Conservation (phyloP, 2,329 filamentous ascomycete genomes). For the Penicillium paneum region DNA sequence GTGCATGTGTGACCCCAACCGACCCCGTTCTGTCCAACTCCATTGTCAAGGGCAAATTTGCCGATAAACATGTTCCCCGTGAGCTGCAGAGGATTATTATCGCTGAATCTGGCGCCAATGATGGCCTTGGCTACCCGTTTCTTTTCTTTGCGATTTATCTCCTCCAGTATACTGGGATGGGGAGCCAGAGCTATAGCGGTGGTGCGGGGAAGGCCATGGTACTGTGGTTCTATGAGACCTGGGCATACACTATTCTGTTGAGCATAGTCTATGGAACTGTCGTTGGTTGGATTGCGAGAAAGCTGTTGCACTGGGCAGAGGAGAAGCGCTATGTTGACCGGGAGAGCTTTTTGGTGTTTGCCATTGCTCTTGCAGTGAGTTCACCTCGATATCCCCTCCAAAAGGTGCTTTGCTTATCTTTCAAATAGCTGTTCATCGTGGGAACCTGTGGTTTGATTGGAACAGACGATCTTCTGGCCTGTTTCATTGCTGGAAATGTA, state of each 20-base stretch:
- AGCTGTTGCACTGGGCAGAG: slow-evolving; percentile 80
- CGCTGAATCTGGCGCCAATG: slow-evolving; percentile 82
- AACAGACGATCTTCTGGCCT: slow-evolving; percentile 84
- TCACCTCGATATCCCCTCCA: background rate
- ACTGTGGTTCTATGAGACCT: slow-evolving; percentile 80
- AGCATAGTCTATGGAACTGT: slow-evolving; percentile 72
- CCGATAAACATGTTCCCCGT: slow-evolving; percentile 82
- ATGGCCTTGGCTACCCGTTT: slow-evolving; percentile 85
- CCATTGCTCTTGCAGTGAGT: slow-evolving; percentile 71
- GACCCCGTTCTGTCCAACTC: slow-evolving; percentile 84
- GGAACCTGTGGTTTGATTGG: slow-evolving; percentile 85
- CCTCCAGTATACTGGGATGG: slow-evolving; percentile 68
- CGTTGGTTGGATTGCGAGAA: slow-evolving; percentile 78
- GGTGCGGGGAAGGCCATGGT: slow-evolving; percentile 67
- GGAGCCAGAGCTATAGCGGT: slow-evolving; percentile 54
- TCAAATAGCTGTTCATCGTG: slow-evolving; percentile 67
- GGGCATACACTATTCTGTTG: slow-evolving; percentile 76
- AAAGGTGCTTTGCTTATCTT: slow-evolving; percentile 7
- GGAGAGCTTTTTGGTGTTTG: slow-evolving; percentile 84
- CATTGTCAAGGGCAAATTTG: slow-evolving; percentile 91
- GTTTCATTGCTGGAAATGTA: slow-evolving; percentile 85
- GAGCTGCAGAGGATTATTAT: slow-evolving; percentile 76
- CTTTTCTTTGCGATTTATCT: slow-evolving; percentile 80
- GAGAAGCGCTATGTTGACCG: slow-evolving; percentile 76
- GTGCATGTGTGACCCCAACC: slow-evolving; percentile 85